Evolutionary conservation across 768 basidiomycete species (phyloP).

Genomic region (Epithele typhae): DNA sequence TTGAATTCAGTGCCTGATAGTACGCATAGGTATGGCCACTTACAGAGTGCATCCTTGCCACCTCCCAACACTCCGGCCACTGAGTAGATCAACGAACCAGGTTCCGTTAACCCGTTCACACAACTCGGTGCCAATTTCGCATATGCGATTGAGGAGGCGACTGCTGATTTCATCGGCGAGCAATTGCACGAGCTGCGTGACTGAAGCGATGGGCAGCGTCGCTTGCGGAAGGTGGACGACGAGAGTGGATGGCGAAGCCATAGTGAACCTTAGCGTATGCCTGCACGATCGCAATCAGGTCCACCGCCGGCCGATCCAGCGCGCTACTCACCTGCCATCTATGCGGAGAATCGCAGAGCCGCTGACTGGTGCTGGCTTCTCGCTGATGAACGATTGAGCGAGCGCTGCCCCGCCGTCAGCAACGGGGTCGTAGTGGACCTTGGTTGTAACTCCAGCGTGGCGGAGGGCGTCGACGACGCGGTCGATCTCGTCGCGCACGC

Average conservation of each 20-base stretch:
- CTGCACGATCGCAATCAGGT: conserved; percentile 31
- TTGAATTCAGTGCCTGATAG: background rate
- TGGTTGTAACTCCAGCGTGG: conserved; percentile 50
- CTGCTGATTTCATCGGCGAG: conserved; percentile 75
- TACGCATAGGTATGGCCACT: conserved; percentile 29
- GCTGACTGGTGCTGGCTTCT: conserved; percentile 41
- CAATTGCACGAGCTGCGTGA: conserved; percentile 72
- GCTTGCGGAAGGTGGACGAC: conserved; percentile 81
- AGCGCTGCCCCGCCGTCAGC: conserved; percentile 65
- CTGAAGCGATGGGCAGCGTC: conserved; percentile 65
- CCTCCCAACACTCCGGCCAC: conserved; percentile 59
- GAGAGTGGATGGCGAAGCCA: conserved; percentile 69
- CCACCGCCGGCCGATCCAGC: background rate
- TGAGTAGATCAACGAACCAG: conserved; percentile 76
- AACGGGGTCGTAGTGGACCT: conserved; percentile 56
- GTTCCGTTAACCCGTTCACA: conserved; percentile 50
- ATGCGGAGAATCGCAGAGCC: conserved; percentile 75
- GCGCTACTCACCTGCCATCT: conserved; percentile 49
- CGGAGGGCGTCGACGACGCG: conserved; percentile 46
- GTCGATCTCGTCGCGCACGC: conserved; percentile 54
- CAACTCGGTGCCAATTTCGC: conserved; percentile 55
- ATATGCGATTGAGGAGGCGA: conserved; percentile 64
- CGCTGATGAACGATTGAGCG: conserved; percentile 43
- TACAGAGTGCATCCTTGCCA: conserved; percentile 80
- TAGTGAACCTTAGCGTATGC: conserved; percentile 71